These are phyloP conservation scores for Suillus luteus DNA, from an alignment of 768 basidiomycete genomes.

Conservation along the genomic window DNA sequence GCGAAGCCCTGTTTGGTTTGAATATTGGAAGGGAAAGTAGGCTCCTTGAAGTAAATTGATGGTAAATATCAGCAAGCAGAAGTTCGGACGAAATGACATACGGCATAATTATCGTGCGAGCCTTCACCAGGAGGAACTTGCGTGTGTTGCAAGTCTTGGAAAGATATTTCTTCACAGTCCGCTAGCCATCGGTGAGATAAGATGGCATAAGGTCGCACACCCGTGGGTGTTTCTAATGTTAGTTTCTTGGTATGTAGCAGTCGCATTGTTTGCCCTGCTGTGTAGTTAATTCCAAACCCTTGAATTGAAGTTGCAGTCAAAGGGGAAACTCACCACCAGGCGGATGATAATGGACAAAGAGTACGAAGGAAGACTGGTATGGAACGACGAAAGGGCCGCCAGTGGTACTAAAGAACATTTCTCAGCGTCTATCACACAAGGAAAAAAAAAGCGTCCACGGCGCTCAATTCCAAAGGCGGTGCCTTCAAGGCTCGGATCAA, in stretches of 20 bases:
- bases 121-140: neutral
- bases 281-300: neutral
- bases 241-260: slow-evolving; percentile 1
- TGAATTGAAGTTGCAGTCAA: neutral
- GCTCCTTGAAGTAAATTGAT: neutral
- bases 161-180: slow-evolving; percentile 10
- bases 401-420: neutral
- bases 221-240: neutral
- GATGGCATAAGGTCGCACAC: slow-evolving; percentile 7
- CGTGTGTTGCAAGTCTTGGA: slow-evolving; percentile 11
- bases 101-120: neutral
- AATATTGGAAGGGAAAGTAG: neutral
- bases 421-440: neutral
- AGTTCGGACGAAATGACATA: neutral
- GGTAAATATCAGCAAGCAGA: neutral
- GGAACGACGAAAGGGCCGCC: neutral
- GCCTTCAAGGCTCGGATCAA: neutral
- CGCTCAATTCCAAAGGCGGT: neutral
- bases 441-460: neutral
- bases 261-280: neutral
- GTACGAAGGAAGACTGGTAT: neutral
- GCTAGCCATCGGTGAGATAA: slow-evolving; percentile 10
- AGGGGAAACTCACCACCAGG: neutral
- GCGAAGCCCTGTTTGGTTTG: slow-evolving; percentile 2
- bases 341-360: neutral